Evolutionary conservation across 1,284 basidiomycete species (phyloP), one percentile per base, ranked within the genome.

Genomic region (Cryptococcus sp.): DNA sequence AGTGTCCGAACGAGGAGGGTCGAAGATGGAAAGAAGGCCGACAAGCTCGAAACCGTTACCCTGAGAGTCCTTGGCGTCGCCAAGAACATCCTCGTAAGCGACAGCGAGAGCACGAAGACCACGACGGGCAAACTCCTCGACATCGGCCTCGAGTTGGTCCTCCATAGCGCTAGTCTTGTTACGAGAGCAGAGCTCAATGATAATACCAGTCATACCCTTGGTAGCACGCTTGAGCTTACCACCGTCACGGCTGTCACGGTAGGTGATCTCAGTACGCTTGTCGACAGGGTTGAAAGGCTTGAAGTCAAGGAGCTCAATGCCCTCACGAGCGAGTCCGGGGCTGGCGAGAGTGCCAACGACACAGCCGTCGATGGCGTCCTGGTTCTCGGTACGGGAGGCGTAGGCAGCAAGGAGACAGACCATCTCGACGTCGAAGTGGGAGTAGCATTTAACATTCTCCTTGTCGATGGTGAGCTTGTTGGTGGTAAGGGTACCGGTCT

Each of bases 271-370:
- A 62, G 94, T 98, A 77, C 94, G 92, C 86, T 98, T 98, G 85
- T 95, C 93, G 70, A 95, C 92, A 58, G 95, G 94, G 85, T 98
- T 95, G 86, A 98, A 98, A 20, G 95, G 93, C 84, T 95, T 97
- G 86, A 99, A 99, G 81, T 98, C 93, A 75, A 97, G 83, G 57
- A 97, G 86, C 78, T 91, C 93, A 82, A 98, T 96, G 53, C 93
- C 94, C 58, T 84, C 85, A 68, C 93, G 93, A 61, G 94, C 93
- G 63, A 84, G 84, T 45, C 79, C 49, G 6, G 86, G 72, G 77
- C 92, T 89, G 55, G 87, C 86, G 57, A 95, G 83, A 56, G 92
- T 88, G 59, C 84, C 81, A 55, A 94, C 89, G 65, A 96, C 89
- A 68, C 89, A 93, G 38, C 83, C 79, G 79, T 98, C 94, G 70